Conservation (phyloP, 1,284 basidiomycete genomes). For the Amylostereum areolatum region DNA sequence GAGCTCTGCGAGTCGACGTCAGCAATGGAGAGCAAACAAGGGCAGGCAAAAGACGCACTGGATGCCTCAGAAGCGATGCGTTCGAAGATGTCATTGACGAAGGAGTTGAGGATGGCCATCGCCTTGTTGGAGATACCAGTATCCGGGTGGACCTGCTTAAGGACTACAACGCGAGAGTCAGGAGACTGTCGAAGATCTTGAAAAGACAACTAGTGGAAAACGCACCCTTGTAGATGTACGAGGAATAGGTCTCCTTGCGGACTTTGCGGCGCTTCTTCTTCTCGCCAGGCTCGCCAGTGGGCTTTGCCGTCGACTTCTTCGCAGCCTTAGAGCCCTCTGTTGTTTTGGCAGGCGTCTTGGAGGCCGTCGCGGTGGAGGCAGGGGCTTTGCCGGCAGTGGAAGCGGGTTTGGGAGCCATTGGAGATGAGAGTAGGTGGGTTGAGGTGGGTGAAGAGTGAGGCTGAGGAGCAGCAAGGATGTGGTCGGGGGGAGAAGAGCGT, state of each 20-base stretch:
- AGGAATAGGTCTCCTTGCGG: constrained; percentile 88
- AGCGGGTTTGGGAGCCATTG: constrained; percentile 77
- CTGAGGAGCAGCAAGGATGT: constrained; percentile 11
- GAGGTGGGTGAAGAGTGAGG: not conserved
- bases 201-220: constrained; percentile 10
- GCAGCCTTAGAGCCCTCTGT: constrained; percentile 69
- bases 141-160: constrained; percentile 93
- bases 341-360: constrained; percentile 74
- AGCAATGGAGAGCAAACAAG: not conserved
- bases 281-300: constrained; percentile 62
- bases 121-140: constrained; percentile 98
- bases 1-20: constrained; percentile 51
- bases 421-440: not conserved
- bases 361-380: constrained; percentile 62
- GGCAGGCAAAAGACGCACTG: constrained; percentile 39
- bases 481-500: constrained; percentile 8
- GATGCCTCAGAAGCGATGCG: constrained; percentile 88
- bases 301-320: constrained; percentile 73
- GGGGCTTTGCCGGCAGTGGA: constrained; percentile 82
- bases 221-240: constrained; percentile 91
- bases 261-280: constrained; percentile 91
- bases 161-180: constrained; percentile 38
- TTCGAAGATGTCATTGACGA: constrained; percentile 92
- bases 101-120: constrained; percentile 92
- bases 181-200: constrained; percentile 1